Evolutionary conservation across 495 filamentous ascomycete species (phyloP).

Genomic region (Talaromyces borbonicus): DNA sequence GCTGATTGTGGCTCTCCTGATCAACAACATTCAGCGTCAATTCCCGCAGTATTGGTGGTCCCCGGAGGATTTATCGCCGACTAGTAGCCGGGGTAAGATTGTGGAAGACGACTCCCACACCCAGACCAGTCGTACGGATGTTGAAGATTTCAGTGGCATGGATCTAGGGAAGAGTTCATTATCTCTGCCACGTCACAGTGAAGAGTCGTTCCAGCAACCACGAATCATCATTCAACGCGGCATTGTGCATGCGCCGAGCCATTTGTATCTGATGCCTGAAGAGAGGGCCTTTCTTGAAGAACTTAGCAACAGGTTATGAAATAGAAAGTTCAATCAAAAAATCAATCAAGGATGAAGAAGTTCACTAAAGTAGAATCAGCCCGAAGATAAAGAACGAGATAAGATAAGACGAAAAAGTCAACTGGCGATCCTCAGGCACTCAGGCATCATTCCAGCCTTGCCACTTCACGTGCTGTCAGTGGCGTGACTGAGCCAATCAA

Average conservation of each 20-base stretch:
- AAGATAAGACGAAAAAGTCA: too few species aligned
- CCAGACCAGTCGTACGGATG: too few species aligned
- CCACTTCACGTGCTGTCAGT: constrained; percentile 18
- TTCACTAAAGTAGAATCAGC: constrained; percentile 1
- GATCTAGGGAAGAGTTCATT: constrained; percentile 18
- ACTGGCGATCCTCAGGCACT: constrained; percentile 5
- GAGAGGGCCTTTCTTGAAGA: constrained; percentile 23
- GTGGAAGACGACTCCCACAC: not conserved
- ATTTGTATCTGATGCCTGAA: constrained; percentile 22
- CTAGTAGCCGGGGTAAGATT: not conserved
- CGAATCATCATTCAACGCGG: constrained; percentile 24
- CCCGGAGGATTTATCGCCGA: constrained; percentile 17
- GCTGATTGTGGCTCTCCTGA: constrained; percentile 51
- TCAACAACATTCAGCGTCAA: constrained; percentile 68
- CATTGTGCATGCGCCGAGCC: constrained; percentile 23
- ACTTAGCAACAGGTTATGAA: constrained; percentile 25
- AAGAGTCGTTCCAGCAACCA: constrained; percentile 9
- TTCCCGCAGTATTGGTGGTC: constrained; percentile 73
- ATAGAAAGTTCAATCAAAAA: not conserved
- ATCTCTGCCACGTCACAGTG: not conserved
- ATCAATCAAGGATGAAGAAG: not conserved
- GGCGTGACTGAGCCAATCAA: constrained; percentile 29
- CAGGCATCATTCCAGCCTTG: constrained; percentile 1
- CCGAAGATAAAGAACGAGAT: too few species aligned
- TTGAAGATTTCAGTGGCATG: not conserved